Percentiles rank a stretch among this genome's conserved stretches.
Evolutionary conservation across 2,329 filamentous ascomycete genomes (phyloP).

Genomic region (Pestalotiopsis sp.): DNA sequence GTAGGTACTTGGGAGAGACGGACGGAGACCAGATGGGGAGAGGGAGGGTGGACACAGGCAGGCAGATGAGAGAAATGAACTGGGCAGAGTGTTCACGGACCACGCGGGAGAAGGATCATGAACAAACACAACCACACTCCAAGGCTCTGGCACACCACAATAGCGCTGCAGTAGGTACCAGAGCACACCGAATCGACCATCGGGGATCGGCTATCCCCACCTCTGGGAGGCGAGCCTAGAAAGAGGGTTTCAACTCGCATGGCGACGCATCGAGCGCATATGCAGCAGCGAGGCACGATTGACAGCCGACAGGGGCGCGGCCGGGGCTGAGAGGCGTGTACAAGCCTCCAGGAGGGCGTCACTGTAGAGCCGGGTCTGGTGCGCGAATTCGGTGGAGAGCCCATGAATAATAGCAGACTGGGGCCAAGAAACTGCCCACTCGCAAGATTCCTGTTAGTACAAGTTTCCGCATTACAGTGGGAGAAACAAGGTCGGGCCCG

Average conservation of each 20-base stretch:
- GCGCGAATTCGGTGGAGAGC: constrained; percentile 12
- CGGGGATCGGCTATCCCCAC: no score
- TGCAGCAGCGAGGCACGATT: no score
- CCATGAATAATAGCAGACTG: constrained; percentile 13
- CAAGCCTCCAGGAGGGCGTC: no score
- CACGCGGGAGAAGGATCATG: constrained; percentile 11
- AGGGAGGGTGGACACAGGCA: constrained; percentile 3
- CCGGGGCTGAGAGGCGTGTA: no score
- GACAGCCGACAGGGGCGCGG: no score
- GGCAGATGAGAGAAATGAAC: constrained; percentile 12
- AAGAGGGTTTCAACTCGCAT: no score
- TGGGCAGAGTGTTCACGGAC: constrained; percentile 13
- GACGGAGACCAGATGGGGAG: constrained; percentile 1
- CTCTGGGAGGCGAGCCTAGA: no score
- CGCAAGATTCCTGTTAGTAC: constrained; percentile 4
- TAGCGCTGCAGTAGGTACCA: no score
- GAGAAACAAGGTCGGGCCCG: constrained; percentile 3
- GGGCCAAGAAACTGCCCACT: constrained; percentile 2
- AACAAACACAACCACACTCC: neutral
- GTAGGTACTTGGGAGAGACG: neutral
- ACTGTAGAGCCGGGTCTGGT: neutral
- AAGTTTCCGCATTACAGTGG: constrained; percentile 10
- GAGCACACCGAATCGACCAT: no score
- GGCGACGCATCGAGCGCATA: no score
- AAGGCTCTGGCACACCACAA: neutral